Evolutionary conservation across 2,329 filamentous ascomycete genomes (phyloP), one percentile per base, ranked within the genome.

Genomic region (Bisporella sp.): DNA sequence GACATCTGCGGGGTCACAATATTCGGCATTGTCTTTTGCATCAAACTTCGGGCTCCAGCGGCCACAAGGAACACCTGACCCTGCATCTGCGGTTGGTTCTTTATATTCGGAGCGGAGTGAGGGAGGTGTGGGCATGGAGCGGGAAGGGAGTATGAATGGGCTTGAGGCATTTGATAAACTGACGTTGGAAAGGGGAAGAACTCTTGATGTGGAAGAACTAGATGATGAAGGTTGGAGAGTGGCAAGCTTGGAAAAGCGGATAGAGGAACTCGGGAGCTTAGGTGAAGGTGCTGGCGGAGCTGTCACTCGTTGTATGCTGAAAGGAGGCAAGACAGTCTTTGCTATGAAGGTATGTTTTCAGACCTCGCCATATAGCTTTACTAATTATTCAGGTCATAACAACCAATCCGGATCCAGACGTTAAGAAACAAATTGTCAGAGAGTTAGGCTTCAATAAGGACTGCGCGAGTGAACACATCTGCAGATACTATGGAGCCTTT

Each of bases 391-490:
- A 95, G 92, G 87, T 99, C 64, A 99, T 99, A 66, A 99, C 93
- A 3, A 96, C 93, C 33, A 95, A 97, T 66, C 93, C 93, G 2
- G 93, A 99, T 61, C 92, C 93, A 9, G 92, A 96, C 66, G 89
- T 97, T 54, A 97, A 96, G 76, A 96, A 95, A 68, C 93, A 99
- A 70, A 99, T 99, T 61, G 81, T 97, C 53, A 87, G 93, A 64
- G 93, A 99, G 68, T 77, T 99, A 48, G 89, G 88, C 55, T 99
- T 97, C 77, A 99, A 99, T 77, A 96, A 96, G 71, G 89, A 91
- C 59, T 97, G 93, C 67, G 90, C 89, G 5, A 96, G 90, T 4
- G 86, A 93, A 53, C 90, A 97, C 68, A 99, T 99, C 63, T 99
- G 93, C 71, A 84, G 87, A 56, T 99, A 99, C 71, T 99, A 96